A percentile compares a stretch with the other conserved stretches of the same genome.
phyloP scores from a whole-genome alignment of 2,329 filamentous ascomycete species.

The Pseudogymnoascus sp. region DNA sequence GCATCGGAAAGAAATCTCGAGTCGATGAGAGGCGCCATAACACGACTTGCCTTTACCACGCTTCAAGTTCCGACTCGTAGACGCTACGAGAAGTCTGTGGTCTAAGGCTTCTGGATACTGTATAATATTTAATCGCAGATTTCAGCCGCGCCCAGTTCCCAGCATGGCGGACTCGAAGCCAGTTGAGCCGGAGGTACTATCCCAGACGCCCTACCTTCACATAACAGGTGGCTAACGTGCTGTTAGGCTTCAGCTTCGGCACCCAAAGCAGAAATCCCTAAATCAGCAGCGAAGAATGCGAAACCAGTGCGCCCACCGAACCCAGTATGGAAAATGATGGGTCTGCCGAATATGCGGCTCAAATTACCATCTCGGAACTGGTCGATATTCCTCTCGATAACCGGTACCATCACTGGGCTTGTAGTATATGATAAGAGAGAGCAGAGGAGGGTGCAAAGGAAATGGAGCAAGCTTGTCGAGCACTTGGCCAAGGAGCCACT shows the following conservation, averaged over 20 bases:
- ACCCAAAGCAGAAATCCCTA: conserved; percentile 26
- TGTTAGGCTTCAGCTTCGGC: conserved; percentile 26
- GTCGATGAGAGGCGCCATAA: background rate
- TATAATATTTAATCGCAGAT: background rate
- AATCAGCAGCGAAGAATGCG: conserved; percentile 28
- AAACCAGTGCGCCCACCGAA: conserved; percentile 48
- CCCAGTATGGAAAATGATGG: conserved; percentile 69
- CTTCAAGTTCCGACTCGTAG: background rate
- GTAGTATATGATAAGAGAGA: conserved; percentile 89
- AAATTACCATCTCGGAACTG: conserved; percentile 92
- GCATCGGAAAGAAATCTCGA: background rate
- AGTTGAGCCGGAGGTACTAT: conserved; percentile 17
- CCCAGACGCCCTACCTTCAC: background rate
- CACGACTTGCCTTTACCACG: background rate
- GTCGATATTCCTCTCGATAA: conserved; percentile 85
- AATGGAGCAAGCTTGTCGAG: conserved; percentile 79
- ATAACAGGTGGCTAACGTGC: conserved; percentile 1
- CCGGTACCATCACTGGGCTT: conserved; percentile 66
- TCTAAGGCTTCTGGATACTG: background rate
- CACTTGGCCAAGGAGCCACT: conserved; percentile 73
- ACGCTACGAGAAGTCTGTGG: background rate
- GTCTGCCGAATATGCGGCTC: conserved; percentile 72
- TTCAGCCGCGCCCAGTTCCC: background rate
- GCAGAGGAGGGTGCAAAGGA: conserved; percentile 74
- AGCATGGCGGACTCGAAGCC: conserved; percentile 16